These are phyloP conservation scores for Papiliotrema terrestris DNA, from an alignment of 1,284 basidiomycete species.

Conservation along the genomic window DNA sequence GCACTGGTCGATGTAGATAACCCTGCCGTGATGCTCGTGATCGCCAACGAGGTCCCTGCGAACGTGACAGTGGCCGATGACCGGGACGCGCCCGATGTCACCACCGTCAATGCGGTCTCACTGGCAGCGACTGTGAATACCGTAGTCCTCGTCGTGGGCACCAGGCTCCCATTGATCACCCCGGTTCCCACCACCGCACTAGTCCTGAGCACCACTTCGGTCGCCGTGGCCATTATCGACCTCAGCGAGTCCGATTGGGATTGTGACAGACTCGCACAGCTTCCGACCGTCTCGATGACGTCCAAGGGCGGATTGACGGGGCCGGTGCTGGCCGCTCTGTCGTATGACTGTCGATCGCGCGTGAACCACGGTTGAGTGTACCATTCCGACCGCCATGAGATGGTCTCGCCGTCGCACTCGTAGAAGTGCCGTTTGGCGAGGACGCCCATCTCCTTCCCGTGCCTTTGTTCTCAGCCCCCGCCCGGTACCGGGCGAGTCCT, in stretches of 20 bases:
- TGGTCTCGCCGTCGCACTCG: conserved; percentile 18
- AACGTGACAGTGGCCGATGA: neutral
- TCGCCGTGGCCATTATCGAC: neutral
- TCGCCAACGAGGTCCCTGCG: neutral
- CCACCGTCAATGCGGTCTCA: neutral
- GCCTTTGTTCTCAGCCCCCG: no score
- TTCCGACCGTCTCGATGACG: conserved; percentile 15
- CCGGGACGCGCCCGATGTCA: neutral
- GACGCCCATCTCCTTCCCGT: no score
- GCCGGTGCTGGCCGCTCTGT: conserved; percentile 27
- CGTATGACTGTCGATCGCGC: conserved; percentile 20
- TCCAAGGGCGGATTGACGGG: conserved; percentile 31
- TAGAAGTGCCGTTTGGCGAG: conserved; percentile 21
- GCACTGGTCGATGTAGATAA: neutral
- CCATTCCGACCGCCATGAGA: conserved; percentile 30
- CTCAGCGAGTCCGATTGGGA: neutral
- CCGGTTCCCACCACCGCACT: neutral
- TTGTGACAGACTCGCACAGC: conserved; percentile 5
- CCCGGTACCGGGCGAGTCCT: no score
- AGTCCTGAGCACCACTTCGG: neutral
- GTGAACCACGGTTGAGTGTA: conserved; percentile 38
- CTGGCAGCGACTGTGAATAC: neutral
- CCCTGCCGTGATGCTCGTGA: neutral
- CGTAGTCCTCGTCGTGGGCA: neutral
- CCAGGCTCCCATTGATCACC: neutral